These are phyloP conservation scores for Angophora floribunda DNA, from an alignment of 345 rosid species.

Conservation along the genomic window DNA sequence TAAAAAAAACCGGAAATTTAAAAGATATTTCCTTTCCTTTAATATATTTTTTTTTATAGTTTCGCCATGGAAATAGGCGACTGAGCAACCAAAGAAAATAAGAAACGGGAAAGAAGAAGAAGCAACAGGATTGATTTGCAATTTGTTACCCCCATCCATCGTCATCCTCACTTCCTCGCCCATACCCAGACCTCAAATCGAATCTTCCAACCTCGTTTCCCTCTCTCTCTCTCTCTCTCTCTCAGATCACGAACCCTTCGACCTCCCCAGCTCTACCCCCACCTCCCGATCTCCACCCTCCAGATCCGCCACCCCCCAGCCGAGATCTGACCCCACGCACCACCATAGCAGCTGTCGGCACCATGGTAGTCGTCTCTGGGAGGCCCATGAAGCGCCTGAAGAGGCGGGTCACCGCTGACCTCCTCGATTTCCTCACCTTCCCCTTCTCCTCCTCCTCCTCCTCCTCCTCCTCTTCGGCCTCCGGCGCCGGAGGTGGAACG, in stretches of 20 bases:
- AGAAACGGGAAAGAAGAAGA: not conserved
- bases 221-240: fast-evolving
- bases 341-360: not conserved
- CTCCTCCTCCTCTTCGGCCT: not conserved
- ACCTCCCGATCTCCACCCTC: not conserved
- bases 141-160: not conserved
- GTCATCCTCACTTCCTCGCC: not conserved
- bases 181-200: not conserved
- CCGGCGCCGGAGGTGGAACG: not conserved
- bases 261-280: not conserved
- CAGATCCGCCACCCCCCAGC: not conserved
- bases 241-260: not conserved
- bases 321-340: not conserved
- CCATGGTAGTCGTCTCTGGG: conserved; percentile 40
- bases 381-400: conserved; percentile 57
- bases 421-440: conserved; percentile 41
- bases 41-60: not conserved
- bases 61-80: not conserved
- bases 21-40: not conserved
- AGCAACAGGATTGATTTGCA: too few relatives aligned
- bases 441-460: conserved; percentile 11
- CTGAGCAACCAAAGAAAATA: not conserved
- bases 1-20: not conserved
- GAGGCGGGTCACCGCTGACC: conserved; percentile 66
- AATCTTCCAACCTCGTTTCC: not conserved